Conservation (phyloP, 1,284 basidiomycete species). For the Laetiporus sulphureus region DNA sequence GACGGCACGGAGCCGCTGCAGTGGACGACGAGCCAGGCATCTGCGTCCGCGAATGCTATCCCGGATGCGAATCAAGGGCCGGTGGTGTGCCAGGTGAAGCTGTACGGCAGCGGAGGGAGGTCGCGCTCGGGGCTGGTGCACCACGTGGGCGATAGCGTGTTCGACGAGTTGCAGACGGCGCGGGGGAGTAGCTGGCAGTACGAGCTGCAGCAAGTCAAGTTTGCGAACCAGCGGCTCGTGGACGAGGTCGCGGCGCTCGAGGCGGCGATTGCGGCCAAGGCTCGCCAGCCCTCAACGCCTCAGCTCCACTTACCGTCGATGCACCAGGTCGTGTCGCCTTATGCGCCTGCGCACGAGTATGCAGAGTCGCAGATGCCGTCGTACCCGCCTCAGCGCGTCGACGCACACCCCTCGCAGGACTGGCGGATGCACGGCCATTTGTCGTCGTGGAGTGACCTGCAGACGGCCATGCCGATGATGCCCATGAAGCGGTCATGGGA, state of each 20-base stretch:
- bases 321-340: too few species aligned
- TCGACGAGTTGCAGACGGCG: constrained; percentile 64
- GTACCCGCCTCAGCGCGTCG: neutral
- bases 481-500: constrained; percentile 6
- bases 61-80: constrained; percentile 6
- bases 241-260: constrained; percentile 65
- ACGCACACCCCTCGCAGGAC: too few species aligned
- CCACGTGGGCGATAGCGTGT: constrained; percentile 44
- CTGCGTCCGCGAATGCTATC: too few species aligned
- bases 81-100: constrained; percentile 21
- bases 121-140: constrained; percentile 20
- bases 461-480: too few species aligned
- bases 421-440: too few species aligned
- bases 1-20: too few species aligned
- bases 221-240: constrained; percentile 62
- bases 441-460: too few species aligned
- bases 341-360: too few species aligned
- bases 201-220: constrained; percentile 81
- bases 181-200: constrained; percentile 85
- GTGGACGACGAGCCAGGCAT: too few species aligned
- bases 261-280: constrained; percentile 17
- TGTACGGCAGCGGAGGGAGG: constrained; percentile 15
- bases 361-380: neutral
- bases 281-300: too few species aligned
- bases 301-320: too few species aligned